Conservation (phyloP, 1,139 yeast genomes). For the Pichia sp. region DNA sequence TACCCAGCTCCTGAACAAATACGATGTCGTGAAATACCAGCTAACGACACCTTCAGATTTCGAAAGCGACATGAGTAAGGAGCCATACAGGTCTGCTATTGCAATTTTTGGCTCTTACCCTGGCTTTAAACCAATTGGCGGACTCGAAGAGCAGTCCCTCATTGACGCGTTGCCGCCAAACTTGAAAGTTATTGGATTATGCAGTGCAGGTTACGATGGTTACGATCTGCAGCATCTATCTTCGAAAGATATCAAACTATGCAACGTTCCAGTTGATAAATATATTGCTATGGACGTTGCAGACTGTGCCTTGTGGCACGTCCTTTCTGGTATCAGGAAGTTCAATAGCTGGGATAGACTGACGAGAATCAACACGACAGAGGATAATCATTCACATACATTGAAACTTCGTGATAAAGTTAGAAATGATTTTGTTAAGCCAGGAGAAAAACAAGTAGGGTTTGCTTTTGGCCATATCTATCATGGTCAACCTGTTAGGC, state of each 20-base stretch:
- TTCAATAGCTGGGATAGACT: constrained; percentile 47
- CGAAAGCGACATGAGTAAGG: constrained; percentile 34
- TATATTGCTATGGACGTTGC: constrained; percentile 69
- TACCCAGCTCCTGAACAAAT: constrained; percentile 36
- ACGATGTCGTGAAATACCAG: constrained; percentile 42
- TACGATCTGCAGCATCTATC: constrained; percentile 45
- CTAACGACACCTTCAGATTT: constrained; percentile 42
- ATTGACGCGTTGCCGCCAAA: constrained; percentile 47
- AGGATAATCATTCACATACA: constrained; percentile 4
- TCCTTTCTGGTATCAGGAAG: constrained; percentile 60
- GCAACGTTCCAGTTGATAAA: constrained; percentile 58
- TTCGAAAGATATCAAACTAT: constrained; percentile 47
- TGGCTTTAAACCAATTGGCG: constrained; percentile 49
- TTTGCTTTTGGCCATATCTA: constrained; percentile 39
- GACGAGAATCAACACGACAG: constrained; percentile 30
- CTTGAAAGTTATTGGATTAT: constrained; percentile 55
- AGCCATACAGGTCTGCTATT: constrained; percentile 38
- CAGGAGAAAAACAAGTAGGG: constrained; percentile 18
- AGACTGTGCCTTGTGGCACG: constrained; percentile 60
- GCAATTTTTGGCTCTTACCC: constrained; percentile 67
- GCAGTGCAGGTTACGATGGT: constrained; percentile 69
- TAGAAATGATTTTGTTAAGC: constrained; percentile 8
- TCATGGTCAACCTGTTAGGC: constrained; percentile 35
- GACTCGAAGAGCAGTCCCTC: constrained; percentile 40
- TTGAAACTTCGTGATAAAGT: constrained; percentile 18